Evolutionary conservation across 1,139 yeast genomes (phyloP).

Genomic region (Pichia sp.): DNA sequence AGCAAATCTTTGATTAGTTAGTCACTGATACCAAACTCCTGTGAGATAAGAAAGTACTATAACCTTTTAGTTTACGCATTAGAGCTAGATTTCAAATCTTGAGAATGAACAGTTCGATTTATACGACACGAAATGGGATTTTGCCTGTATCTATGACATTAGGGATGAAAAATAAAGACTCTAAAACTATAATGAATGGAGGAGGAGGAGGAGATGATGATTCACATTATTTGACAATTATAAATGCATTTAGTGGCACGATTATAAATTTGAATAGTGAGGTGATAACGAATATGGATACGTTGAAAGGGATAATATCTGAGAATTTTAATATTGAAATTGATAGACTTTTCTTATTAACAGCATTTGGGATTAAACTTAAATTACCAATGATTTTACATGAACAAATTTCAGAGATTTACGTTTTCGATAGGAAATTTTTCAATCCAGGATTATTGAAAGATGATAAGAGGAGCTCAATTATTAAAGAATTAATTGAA

Average conservation of each 20-base stretch:
- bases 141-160: conserved; percentile 4
- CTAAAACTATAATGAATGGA: no score
- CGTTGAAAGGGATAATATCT: conserved; percentile 40
- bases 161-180: conserved; percentile 4
- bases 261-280: conserved; percentile 28
- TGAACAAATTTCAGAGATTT: conserved; percentile 38
- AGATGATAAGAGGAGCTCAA: conserved; percentile 7
- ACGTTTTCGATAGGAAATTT: conserved; percentile 51
- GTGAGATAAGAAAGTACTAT: no score
- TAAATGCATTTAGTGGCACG: conserved; percentile 38
- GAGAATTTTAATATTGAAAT: conserved; percentile 34
- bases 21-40: no score
- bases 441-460: conserved; percentile 30
- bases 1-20: no score
- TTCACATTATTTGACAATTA: conserved; percentile 23
- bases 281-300: conserved; percentile 34
- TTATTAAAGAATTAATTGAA: conserved; percentile 17
- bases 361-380: conserved; percentile 59
- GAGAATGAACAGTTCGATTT: conserved; percentile 4
- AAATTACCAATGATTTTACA: conserved; percentile 40
- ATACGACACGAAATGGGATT: conserved; percentile 2
- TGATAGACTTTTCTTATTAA: conserved; percentile 49
- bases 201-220: neutral
- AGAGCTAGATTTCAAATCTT: no score
- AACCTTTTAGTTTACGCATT: no score